Evolutionary conservation across 1,284 basidiomycete species (phyloP), one percentile per base, ranked within the genome.

Genomic region (Inonotus hispidus): DNA sequence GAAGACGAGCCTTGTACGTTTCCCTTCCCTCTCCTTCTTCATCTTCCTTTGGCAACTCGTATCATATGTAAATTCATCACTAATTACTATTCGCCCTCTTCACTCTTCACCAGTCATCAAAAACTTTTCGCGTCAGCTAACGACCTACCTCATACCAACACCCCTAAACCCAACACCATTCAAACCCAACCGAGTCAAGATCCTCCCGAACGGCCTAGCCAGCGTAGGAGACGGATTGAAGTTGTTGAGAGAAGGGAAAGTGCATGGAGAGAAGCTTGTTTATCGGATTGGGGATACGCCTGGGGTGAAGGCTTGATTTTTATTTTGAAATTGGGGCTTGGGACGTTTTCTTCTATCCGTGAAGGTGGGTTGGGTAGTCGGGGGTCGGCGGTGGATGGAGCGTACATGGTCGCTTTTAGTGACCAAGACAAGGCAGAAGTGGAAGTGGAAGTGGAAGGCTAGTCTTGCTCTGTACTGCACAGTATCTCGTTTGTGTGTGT

Each of bases 191-290:
- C 61, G 62, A 35, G 66, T 68, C 1, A 68, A 68, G 46, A 45
- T 71, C 38, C 29, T 72, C 58, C 67, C 59, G 1, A 68, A 68
- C 1, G 72, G 72, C 1, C 58, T 73, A 19, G 64, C 53, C 21
- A 68, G 69, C 16, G 71, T 73, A 10, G 58, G 64, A 37, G 70
- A 71, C 52, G 72, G 71, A 0, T 29, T 73, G 43, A 55, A 66
- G 61, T 59, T 69, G 32, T 49, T 71, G 41, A 53, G 67, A 54
- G 61, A 64, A 27, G 63, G 65, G 38, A 67, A 69, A 52, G 72
- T 64, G 39, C 58, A 60, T 29, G 70, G 68, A 11, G 68, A 70
- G 56, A 75, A 75, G 66, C 65, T 74, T 1, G 73, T 75, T 50
- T 73, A 72, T 59, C 59, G 66, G 4, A 66, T 72, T 52, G 61